Evolutionary conservation across 495 filamentous ascomycete genomes (phyloP).

Genomic region (Xylaria nigripes): DNA sequence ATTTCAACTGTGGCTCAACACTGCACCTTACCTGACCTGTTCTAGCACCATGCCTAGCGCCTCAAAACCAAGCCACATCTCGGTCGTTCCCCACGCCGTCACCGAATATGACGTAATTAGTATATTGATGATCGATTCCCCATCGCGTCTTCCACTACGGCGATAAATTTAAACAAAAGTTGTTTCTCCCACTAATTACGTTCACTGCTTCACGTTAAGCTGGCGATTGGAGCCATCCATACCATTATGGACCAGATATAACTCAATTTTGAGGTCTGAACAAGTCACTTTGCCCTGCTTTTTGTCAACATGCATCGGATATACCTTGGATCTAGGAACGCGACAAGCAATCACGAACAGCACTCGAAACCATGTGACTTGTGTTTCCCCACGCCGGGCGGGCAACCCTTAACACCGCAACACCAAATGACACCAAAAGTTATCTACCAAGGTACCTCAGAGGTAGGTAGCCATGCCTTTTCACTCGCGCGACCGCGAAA

Average conservation of each 20-base stretch:
- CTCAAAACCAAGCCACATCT: not conserved
- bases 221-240: not conserved
- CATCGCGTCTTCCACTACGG: slow-evolving; percentile 8
- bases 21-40: no score
- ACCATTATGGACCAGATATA: not conserved
- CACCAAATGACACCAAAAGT: no score
- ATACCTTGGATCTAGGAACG: not conserved
- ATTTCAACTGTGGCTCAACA: not conserved
- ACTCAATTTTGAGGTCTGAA: not conserved
- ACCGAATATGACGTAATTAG: slow-evolving; percentile 3
- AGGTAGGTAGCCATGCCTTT: not conserved
- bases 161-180: not conserved
- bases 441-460: no score
- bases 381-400: not conserved
- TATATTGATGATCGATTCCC: not conserved
- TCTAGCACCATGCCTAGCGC: no score
- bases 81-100: not conserved
- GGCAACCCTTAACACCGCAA: no score
- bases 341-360: slow-evolving; percentile 7
- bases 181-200: not conserved
- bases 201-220: not conserved
- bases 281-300: not conserved
- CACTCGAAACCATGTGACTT: slow-evolving; percentile 12
- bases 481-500: not conserved
- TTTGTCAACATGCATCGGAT: not conserved